phyloP scores from a whole-genome alignment of 1,284 basidiomycete species.

The Irpex sp. region DNA sequence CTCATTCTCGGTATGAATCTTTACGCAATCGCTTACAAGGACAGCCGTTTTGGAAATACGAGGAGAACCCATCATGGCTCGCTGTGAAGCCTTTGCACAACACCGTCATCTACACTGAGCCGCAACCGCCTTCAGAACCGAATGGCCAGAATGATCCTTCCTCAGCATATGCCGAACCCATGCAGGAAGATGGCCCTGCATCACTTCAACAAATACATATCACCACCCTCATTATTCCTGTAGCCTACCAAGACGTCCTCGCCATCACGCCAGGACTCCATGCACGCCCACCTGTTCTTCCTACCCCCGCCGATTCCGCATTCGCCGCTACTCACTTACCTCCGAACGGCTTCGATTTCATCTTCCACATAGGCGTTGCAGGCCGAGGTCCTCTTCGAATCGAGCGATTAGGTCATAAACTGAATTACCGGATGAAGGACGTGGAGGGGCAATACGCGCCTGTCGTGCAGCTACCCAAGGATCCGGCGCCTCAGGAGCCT shows the following conservation, averaged over 20 bases:
- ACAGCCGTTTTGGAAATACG: slow-evolving; percentile 54
- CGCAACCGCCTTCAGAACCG: slow-evolving; percentile 3
- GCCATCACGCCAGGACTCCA: slow-evolving; percentile 57
- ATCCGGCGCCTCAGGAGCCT: slow-evolving; percentile 22
- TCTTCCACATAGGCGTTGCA: slow-evolving; percentile 71
- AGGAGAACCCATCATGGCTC: slow-evolving; percentile 61
- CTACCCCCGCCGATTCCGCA: slow-evolving; percentile 29
- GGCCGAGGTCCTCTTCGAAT: slow-evolving; percentile 61
- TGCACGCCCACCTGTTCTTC: slow-evolving; percentile 56
- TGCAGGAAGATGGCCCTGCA: slow-evolving; percentile 18
- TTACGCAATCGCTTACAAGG: slow-evolving; percentile 1
- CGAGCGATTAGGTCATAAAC: slow-evolving; percentile 66
- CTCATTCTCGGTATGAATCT: neutral
- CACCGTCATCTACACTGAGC: slow-evolving; percentile 39
- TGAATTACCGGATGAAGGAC: slow-evolving; percentile 71
- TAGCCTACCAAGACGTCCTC: slow-evolving; percentile 60
- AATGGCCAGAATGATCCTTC: slow-evolving; percentile 3
- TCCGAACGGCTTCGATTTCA: slow-evolving; percentile 63
- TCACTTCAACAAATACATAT: slow-evolving; percentile 48
- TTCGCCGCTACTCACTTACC: slow-evolving; percentile 41
- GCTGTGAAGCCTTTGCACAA: slow-evolving; percentile 57
- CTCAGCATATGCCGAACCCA: slow-evolving; percentile 22
- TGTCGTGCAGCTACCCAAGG: slow-evolving; percentile 34
- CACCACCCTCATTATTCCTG: slow-evolving; percentile 56
- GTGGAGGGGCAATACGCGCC: slow-evolving; percentile 56